A percentile compares a stretch with the other conserved stretches of the same genome.
Conservation (phyloP, 2,329 filamentous ascomycete species). For the Drechslerella dactyloides region DNA sequence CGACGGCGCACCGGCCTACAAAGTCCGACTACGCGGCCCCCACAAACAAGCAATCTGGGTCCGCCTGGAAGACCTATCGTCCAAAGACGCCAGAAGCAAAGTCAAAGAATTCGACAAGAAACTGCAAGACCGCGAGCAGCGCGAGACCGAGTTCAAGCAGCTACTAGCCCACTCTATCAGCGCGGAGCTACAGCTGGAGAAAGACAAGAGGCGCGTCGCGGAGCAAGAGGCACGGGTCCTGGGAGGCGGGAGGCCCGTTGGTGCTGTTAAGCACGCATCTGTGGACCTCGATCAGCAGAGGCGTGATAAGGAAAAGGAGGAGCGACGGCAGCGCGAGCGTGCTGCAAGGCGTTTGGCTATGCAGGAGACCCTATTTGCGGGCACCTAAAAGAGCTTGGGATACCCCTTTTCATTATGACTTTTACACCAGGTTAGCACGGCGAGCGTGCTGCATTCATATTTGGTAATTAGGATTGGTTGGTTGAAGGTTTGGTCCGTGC, state of each 20-base stretch:
- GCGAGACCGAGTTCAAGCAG: constrained; percentile 14
- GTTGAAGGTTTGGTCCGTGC: too few relatives aligned
- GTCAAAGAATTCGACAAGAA: constrained; percentile 29
- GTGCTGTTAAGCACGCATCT: neutral
- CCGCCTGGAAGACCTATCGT: constrained; percentile 27
- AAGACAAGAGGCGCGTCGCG: constrained; percentile 28
- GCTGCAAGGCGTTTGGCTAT: constrained; percentile 31
- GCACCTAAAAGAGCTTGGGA: too few relatives aligned
- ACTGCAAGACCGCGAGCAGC: constrained; percentile 21
- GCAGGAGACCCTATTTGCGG: constrained; percentile 40
- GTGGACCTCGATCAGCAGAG: constrained; percentile 3
- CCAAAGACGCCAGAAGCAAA: constrained; percentile 17
- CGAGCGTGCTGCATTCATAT: too few relatives aligned
- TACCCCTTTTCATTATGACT: too few relatives aligned
- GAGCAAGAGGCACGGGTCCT: constrained; percentile 38
- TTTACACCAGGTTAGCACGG: too few relatives aligned
- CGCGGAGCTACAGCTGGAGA: constrained; percentile 31
- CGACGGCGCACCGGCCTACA: constrained; percentile 39
- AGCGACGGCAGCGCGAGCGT: constrained; percentile 20
- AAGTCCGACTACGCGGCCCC: constrained; percentile 11
- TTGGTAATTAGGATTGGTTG: too few relatives aligned
- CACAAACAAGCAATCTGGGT: constrained; percentile 29
- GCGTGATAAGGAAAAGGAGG: constrained; percentile 15
- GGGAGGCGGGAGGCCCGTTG: neutral
- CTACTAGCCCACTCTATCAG: constrained; percentile 17